Evolutionary conservation across 2,329 filamentous ascomycete genomes (phyloP), one percentile per base, ranked within the genome.

Genomic region (Bimuria novae-zelandiae): DNA sequence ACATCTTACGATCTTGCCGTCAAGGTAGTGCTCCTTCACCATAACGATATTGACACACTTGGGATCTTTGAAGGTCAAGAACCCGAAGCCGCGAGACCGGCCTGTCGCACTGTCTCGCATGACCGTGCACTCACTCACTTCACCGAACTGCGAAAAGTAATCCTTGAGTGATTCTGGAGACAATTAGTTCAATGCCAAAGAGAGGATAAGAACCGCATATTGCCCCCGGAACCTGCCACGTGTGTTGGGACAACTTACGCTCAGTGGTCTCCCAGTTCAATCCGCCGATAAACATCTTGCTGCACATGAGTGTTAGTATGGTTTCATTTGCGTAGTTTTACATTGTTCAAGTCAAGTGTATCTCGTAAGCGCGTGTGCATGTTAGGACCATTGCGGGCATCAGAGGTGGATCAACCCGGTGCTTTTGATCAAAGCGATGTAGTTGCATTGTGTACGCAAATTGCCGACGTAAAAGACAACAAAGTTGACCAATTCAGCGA

Each of bases 221-320:
- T 16, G 30, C 14, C n/a, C 1, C 14, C 8, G 39, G 48, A 51
- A 39, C 4, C 12, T 21, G 27, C 1, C 7, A 7, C 12, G 3
- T 22, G 11, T 12, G 3, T 27, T 8, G 8, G 19, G 21, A 46
- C 40, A 17, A 53, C 44, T 83, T 86, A 97, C 93, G 87, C 79
- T 97, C 93, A 51, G 94, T 97, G 14, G 94, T 99, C 77, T 99
- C 94, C 94, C 94, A 99, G 73, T 99, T 99, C 50, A 99, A 79
- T 35, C 94, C 94, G 67, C 94, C 94, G 76, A 99, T 99, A 68
- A 99, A 99, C 94, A 99, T 99, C 80, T 99, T 99, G 69, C 94
- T 99, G 44, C 30, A 46, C 19, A 47, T 4, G 27, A 48, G 35
- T 46, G 60, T 70, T 52, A 69, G 67, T 49, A 56, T 44, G 19